These are phyloP conservation scores for Eucommia ulmoides DNA, from an alignment of 257 asterid species.

Conservation along the genomic window DNA sequence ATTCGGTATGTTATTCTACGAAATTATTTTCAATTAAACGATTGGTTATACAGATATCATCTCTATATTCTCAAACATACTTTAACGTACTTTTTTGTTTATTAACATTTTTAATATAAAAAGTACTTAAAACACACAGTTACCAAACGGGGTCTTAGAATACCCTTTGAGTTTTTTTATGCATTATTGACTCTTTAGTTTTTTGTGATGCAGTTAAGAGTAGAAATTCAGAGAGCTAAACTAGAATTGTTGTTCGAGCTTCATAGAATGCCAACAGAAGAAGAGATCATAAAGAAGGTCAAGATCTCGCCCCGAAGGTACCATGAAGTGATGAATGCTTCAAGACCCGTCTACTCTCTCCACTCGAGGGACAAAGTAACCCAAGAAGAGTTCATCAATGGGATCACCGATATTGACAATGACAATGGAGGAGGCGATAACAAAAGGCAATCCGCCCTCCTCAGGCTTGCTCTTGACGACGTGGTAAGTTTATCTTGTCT, in stretches of 20 bases:
- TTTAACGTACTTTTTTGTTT: background rate
- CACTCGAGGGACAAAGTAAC: constrained; percentile 52
- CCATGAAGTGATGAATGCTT: constrained; percentile 62
- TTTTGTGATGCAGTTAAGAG: constrained; percentile 44
- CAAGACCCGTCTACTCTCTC: constrained; percentile 62
- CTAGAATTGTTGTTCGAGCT: constrained; percentile 52
- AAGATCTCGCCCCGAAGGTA: constrained; percentile 67
- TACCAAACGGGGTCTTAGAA: background rate
- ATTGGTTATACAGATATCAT: too few relatives aligned
- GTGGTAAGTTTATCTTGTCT: constrained; percentile 57
- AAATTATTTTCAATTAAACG: too few relatives aligned
- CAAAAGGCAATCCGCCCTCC: constrained; percentile 74
- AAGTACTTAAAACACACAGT: background rate
- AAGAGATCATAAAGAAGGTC: constrained; percentile 46
- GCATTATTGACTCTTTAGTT: background rate
- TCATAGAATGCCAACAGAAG: constrained; percentile 52
- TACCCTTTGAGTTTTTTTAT: background rate
- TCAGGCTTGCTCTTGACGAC: constrained; percentile 89
- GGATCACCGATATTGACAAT: constrained; percentile 58
- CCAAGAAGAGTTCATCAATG: constrained; percentile 71
- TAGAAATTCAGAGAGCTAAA: constrained; percentile 59
- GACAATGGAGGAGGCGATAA: constrained; percentile 62
- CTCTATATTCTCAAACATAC: background rate
- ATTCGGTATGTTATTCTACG: constrained; percentile 52
- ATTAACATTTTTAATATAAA: background rate